These are phyloP conservation scores for Carallia pectinifolia DNA, from an alignment of 345 rosid species.

Conservation along the genomic window DNA sequence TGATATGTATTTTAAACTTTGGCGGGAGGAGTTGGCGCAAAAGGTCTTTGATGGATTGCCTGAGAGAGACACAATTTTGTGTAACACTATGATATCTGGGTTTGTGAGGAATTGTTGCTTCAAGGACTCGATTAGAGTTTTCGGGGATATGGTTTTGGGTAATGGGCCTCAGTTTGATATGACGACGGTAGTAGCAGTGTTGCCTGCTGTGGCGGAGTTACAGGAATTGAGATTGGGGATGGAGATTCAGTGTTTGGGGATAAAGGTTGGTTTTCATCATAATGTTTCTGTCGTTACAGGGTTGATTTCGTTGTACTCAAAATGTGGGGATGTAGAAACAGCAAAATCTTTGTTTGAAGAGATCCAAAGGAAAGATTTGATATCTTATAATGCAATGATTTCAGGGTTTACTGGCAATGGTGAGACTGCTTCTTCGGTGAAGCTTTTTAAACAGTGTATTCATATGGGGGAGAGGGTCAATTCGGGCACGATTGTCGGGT, in stretches of 20 bases:
- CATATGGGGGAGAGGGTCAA: constrained; percentile 44
- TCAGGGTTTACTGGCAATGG: constrained; percentile 62
- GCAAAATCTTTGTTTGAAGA: constrained; percentile 46
- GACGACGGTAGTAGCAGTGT: constrained; percentile 51
- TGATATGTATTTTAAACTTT: constrained; percentile 52
- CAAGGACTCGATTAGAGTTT: constrained; percentile 47
- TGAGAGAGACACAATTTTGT: constrained; percentile 59
- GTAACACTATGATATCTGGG: constrained; percentile 67
- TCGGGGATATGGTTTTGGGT: constrained; percentile 44
- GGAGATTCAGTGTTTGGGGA: constrained; percentile 57
- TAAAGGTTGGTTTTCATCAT: constrained; percentile 48
- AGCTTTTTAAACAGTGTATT: constrained; percentile 50
- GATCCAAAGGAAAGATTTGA: constrained; percentile 54
- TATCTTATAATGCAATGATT: constrained; percentile 78
- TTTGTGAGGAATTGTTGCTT: constrained; percentile 44
- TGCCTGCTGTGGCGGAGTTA: constrained; percentile 75
- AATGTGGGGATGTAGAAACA: constrained; percentile 47
- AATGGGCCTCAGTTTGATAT: constrained; percentile 41
- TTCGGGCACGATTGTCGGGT: constrained; percentile 61
- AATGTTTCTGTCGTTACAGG: constrained; percentile 62
- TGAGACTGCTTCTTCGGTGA: constrained; percentile 44
- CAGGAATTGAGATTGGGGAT: constrained; percentile 54
- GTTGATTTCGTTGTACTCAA: constrained; percentile 58
- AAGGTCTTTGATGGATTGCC: constrained; percentile 66
- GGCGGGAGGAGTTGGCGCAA: constrained; percentile 30